phyloP scores from a whole-genome alignment of 768 basidiomycete genomes.

The Porpolomopsis calyptriformis region DNA sequence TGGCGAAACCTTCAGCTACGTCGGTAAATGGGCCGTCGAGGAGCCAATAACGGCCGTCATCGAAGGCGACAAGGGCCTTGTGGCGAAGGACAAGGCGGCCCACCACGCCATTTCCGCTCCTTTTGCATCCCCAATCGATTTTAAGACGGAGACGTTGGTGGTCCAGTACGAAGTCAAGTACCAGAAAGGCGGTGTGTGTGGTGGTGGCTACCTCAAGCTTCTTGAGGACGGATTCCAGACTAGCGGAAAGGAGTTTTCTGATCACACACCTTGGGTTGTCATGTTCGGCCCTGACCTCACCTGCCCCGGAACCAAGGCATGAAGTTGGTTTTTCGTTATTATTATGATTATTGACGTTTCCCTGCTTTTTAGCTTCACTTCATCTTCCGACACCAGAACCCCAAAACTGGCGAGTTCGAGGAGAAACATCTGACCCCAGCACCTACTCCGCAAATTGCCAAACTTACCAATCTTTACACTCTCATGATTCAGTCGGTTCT shows the following conservation, averaged over 20 bases:
- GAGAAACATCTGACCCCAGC: slow-evolving; percentile 89
- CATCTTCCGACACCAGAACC: slow-evolving; percentile 97
- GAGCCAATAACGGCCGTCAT: slow-evolving; percentile 69
- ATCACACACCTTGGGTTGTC: slow-evolving; percentile 88
- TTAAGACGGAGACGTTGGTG: slow-evolving; percentile 76
- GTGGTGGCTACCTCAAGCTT: slow-evolving; percentile 97
- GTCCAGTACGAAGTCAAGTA: slow-evolving; percentile 99
- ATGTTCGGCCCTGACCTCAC: slow-evolving; percentile 98
- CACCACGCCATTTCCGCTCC: slow-evolving; percentile 98
- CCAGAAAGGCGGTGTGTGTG: slow-evolving; percentile 98
- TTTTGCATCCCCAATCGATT: slow-evolving; percentile 67
- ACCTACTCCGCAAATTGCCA: slow-evolving; percentile 80
- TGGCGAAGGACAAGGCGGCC: slow-evolving; percentile 93
- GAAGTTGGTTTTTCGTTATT: slow-evolving; percentile 4
- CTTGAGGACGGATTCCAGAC: slow-evolving; percentile 91
- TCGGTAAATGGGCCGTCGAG: slow-evolving; percentile 95
- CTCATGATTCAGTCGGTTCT: slow-evolving; percentile 74
- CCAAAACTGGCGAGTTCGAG: slow-evolving; percentile 83
- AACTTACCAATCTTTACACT: slow-evolving; percentile 89
- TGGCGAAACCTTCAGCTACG: slow-evolving; percentile 93
- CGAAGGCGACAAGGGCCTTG: slow-evolving; percentile 81
- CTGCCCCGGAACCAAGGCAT: slow-evolving; percentile 82
- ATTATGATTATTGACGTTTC: slow-evolving; percentile 4
- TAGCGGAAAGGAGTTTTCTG: slow-evolving; percentile 85
- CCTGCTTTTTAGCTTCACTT: slow-evolving; percentile 67